These are phyloP conservation scores for Naganishia onofrii DNA, from an alignment of 768 basidiomycete species.

Conservation along the genomic window DNA sequence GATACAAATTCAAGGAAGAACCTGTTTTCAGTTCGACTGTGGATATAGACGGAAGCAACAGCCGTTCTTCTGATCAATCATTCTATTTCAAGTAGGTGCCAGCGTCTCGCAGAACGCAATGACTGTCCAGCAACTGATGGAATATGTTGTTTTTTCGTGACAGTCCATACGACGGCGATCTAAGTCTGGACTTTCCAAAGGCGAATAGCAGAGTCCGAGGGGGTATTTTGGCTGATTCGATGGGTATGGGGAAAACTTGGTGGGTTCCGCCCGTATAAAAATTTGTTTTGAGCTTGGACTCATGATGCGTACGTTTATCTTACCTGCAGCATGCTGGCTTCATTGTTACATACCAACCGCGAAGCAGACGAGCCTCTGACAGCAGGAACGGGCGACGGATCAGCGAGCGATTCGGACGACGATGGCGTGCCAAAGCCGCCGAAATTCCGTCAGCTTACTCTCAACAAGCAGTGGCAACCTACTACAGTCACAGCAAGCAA, in stretches of 20 bases:
- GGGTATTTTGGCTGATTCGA: conserved; percentile 79
- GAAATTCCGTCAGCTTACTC: conserved; percentile 50
- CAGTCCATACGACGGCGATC: conserved; percentile 60
- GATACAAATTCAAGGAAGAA: conserved; percentile 71
- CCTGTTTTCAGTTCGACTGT: conserved; percentile 67
- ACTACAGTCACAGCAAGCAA: conserved; percentile 62
- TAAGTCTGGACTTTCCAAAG: conserved; percentile 78
- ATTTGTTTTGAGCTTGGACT: neutral
- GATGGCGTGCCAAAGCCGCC: conserved; percentile 42
- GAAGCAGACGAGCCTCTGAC: conserved; percentile 36
- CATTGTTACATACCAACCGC: conserved; percentile 77
- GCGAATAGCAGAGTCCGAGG: conserved; percentile 73
- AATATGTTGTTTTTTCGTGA: conserved; percentile 29
- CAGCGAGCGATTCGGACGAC: conserved; percentile 34
- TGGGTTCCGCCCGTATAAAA: neutral
- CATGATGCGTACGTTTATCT: no score
- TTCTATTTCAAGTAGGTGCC: conserved; percentile 75
- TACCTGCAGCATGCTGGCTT: conserved; percentile 68
- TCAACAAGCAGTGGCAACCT: conserved; percentile 49
- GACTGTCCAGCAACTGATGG: conserved; percentile 33
- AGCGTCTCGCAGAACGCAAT: conserved; percentile 33
- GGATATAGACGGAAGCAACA: conserved; percentile 60
- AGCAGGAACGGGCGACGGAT: conserved; percentile 44
- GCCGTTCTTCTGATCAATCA: neutral
- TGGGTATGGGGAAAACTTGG: conserved; percentile 54